These are phyloP conservation scores for Aspergillus chevalieri DNA, from an alignment of 2,329 filamentous ascomycete genomes.

Conservation along the genomic window DNA sequence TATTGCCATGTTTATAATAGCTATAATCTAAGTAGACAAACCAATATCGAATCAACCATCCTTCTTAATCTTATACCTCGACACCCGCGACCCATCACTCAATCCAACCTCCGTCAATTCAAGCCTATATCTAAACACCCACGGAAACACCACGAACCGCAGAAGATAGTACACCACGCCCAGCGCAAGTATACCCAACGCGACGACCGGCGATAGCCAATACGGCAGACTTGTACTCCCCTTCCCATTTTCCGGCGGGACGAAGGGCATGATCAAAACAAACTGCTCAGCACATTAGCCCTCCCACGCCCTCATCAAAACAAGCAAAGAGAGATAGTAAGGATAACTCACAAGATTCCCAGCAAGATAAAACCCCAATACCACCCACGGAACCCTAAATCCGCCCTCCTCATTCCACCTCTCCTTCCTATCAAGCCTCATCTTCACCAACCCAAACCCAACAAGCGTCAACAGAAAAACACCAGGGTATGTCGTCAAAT, in stretches of 20 bases:
- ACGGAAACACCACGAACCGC: conserved; percentile 10
- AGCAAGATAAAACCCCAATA: conserved; percentile 12
- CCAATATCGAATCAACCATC: no score
- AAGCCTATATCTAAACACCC: conserved; percentile 10
- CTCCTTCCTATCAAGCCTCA: conserved; percentile 6
- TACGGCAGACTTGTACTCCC: conserved; percentile 12
- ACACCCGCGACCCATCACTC: conserved; percentile 11
- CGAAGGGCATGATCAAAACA: conserved; percentile 15
- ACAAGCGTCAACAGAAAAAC: conserved; percentile 11
- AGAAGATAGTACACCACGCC: conserved; percentile 10
- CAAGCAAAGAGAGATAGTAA: neutral
- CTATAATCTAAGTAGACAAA: no score
- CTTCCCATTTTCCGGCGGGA: conserved; percentile 9
- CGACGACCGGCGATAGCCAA: conserved; percentile 13
- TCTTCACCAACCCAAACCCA: conserved; percentile 14
- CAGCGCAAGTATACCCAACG: conserved; percentile 11
- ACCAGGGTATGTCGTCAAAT: conserved; percentile 14
- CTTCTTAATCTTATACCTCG: neutral
- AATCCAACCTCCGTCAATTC: conserved; percentile 6
- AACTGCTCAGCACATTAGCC: conserved; percentile 7
- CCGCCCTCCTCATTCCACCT: conserved; percentile 3
- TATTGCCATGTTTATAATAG: no score
- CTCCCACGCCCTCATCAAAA: no score
- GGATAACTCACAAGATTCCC: conserved; percentile 13
- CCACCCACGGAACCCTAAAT: conserved; percentile 12